Conservation (phyloP, 73 alveolate genomes). For the Tetrahymena thermophila region DNA sequence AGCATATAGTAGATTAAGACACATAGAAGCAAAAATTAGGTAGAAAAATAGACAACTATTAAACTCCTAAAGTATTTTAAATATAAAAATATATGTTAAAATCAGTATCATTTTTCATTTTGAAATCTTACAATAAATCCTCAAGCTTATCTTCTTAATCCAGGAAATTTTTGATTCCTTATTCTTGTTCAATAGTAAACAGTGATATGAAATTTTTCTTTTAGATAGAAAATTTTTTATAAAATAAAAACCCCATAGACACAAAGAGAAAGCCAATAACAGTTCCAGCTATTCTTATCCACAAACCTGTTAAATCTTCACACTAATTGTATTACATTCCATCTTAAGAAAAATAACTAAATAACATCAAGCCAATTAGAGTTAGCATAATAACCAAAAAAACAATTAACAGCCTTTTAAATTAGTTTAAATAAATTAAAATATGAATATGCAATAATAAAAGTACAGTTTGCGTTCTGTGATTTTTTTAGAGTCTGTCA, state of each 20-base stretch:
- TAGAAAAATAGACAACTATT: background rate
- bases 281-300: background rate
- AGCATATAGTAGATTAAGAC: background rate
- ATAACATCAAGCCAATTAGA: background rate
- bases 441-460: background rate
- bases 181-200: background rate
- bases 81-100: background rate
- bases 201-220: background rate
- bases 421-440: background rate
- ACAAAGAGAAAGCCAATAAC: background rate
- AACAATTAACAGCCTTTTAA: background rate
- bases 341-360: background rate
- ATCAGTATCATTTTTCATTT: background rate
- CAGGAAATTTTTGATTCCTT: background rate
- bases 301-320: background rate
- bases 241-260: background rate
- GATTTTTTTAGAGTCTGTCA: background rate
- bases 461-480: background rate
- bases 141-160: background rate
- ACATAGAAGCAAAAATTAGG: background rate
- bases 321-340: background rate
- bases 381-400: background rate
- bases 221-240: background rate
- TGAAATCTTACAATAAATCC: background rate
- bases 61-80: background rate